phyloP scores from a whole-genome alignment of 139 green algal species.

The Desmodesmus armatus region DNA sequence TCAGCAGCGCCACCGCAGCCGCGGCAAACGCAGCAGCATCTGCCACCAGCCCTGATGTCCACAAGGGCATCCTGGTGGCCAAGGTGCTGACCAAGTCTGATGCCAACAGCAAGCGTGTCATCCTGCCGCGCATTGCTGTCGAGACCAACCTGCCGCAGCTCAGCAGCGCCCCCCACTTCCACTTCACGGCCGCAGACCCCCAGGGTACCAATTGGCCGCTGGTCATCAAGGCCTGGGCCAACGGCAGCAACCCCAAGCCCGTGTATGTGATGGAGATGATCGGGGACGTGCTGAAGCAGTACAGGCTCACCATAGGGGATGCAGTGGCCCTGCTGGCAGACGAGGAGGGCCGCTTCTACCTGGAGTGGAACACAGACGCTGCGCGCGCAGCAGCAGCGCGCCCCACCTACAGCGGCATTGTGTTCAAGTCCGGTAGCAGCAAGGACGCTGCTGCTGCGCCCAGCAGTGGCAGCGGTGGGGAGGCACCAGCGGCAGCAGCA shows the following conservation, averaged over 20 bases:
- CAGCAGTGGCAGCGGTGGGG: not conserved
- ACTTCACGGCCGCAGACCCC: conserved; percentile 1
- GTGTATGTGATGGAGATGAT: conserved; percentile 85
- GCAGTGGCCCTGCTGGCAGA: conserved; percentile 69
- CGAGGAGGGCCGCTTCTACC: conserved; percentile 54
- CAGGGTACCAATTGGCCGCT: conserved; percentile 28
- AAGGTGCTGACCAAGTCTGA: conserved; percentile 82
- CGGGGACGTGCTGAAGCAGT: conserved; percentile 50
- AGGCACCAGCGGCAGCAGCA: not conserved
- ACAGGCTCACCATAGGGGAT: conserved; percentile 67
- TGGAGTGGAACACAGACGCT: conserved; percentile 68
- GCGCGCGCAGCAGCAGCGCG: conserved; percentile 60
- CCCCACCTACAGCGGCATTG: conserved; percentile 56
- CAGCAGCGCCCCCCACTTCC: not conserved
- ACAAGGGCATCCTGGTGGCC: conserved; percentile 71
- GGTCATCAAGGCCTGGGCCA: conserved; percentile 75
- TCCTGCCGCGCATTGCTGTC: conserved; percentile 77
- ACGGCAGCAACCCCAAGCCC: conserved; percentile 76
- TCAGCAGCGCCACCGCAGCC: not conserved
- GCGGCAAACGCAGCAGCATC: not conserved
- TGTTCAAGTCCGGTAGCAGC: conserved; percentile 34
- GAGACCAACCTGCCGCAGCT: conserved; percentile 67
- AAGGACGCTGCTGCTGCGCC: not conserved
- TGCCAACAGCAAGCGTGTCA: conserved; percentile 68
- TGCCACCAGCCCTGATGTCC: not conserved